These are phyloP conservation scores for Proliferodiscus dingleyae DNA, from an alignment of 2,329 filamentous ascomycete genomes.

Conservation along the genomic window DNA sequence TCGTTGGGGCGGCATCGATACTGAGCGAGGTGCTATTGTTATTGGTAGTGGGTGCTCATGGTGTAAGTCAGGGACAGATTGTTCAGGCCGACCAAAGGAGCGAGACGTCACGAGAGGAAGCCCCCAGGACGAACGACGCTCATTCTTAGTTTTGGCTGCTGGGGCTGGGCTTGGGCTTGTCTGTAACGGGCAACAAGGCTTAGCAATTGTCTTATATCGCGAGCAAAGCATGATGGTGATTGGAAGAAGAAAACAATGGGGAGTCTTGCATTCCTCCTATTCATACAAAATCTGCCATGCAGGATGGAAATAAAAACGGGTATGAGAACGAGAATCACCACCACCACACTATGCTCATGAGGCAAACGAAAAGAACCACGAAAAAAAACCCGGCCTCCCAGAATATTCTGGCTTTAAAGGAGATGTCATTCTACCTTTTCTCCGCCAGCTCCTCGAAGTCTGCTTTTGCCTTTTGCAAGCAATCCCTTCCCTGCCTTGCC, in stretches of 20 bases:
- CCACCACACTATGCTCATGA: slow-evolving; percentile 21
- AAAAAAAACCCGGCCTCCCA: slow-evolving; percentile 26
- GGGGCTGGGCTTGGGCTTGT: too few species aligned
- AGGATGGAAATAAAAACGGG: slow-evolving; percentile 20
- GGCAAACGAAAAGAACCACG: slow-evolving; percentile 21
- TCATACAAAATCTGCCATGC: slow-evolving; percentile 31
- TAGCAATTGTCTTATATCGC: slow-evolving; percentile 30
- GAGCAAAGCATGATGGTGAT: slow-evolving; percentile 20
- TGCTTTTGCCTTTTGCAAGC: slow-evolving; percentile 85
- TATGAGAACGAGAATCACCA: slow-evolving; percentile 19
- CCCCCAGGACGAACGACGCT: slow-evolving; percentile 43
- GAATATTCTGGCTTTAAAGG: slow-evolving; percentile 31
- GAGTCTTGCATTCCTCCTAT: slow-evolving; percentile 29
- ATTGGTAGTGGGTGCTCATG: slow-evolving; percentile 10
- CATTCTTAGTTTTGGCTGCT: slow-evolving; percentile 33
- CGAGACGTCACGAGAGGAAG: slow-evolving; percentile 34
- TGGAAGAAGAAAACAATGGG: slow-evolving; percentile 25
- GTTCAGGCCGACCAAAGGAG: slow-evolving; percentile 28
- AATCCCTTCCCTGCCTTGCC: slow-evolving; percentile 84
- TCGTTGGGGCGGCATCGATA: slow-evolving; percentile 11
- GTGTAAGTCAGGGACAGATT: slow-evolving; percentile 20
- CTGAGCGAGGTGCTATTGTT: slow-evolving; percentile 10
- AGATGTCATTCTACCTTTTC: slow-evolving; percentile 80
- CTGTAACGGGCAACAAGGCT: slow-evolving; percentile 31
- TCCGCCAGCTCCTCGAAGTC: slow-evolving; percentile 57